Evolutionary conservation across 371 early-diverging fungal species (phyloP).

Genomic region (Mortierella sp.): DNA sequence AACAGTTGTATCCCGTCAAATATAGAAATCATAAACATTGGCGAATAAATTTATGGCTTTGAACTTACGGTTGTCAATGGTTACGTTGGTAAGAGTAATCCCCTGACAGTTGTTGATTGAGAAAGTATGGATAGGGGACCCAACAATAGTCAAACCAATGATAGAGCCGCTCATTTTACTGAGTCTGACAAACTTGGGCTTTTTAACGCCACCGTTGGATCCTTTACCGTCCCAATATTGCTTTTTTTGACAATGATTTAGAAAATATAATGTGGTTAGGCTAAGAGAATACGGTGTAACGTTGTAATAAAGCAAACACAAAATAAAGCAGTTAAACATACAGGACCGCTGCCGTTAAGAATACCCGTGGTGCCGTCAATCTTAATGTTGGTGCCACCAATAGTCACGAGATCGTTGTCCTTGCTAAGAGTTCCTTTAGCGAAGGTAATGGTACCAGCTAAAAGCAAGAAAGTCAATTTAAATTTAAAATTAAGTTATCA

Average conservation of each 20-base stretch:
- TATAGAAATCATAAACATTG: background rate
- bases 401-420: slow-evolving; percentile 24
- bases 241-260: slow-evolving; percentile 6
- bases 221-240: slow-evolving; percentile 57
- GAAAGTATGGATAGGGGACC: slow-evolving; percentile 49
- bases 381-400: slow-evolving; percentile 39
- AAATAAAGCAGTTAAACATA: slow-evolving; percentile 14
- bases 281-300: background rate
- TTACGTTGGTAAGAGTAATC: slow-evolving; percentile 26
- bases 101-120: slow-evolving; percentile 31
- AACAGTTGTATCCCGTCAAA: background rate
- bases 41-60: background rate
- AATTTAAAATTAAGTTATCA: slow-evolving; percentile 11
- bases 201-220: slow-evolving; percentile 51
- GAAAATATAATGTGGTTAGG: background rate
- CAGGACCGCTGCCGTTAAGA: slow-evolving; percentile 44
- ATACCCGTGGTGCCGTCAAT: slow-evolving; percentile 38
- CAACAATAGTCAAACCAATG: slow-evolving; percentile 24
- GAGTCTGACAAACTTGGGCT: slow-evolving; percentile 56
- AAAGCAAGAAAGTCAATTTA: background rate
- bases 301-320: background rate
- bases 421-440: slow-evolving; percentile 31
- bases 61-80: slow-evolving; percentile 49
- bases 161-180: slow-evolving; percentile 31
- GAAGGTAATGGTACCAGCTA: slow-evolving; percentile 41